Evolutionary conservation across 805 yeast genomes (phyloP).

Genomic region (Pichia occidentalis): DNA sequence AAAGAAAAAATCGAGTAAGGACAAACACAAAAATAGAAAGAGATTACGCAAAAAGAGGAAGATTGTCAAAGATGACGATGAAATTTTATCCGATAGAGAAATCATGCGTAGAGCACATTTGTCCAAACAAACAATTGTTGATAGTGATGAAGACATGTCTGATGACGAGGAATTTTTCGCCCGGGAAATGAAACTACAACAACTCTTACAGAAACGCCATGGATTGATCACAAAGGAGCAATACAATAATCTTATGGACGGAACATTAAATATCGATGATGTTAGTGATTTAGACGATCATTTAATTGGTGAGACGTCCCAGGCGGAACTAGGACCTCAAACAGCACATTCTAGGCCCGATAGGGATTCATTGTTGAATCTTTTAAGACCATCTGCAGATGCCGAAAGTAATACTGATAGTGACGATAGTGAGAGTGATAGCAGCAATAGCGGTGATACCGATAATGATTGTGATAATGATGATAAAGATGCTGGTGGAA

Average conservation of each 20-base stretch:
- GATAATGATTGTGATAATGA: slow-evolving; percentile 4
- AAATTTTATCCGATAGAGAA: slow-evolving; percentile 11
- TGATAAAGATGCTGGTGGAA: slow-evolving; percentile 4
- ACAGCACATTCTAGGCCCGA: slow-evolving; percentile 5
- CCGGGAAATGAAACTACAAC: slow-evolving; percentile 46
- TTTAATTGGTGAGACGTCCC: slow-evolving; percentile 1
- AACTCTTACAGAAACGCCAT: slow-evolving; percentile 21
- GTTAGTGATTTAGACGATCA: slow-evolving; percentile 14
- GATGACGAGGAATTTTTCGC: slow-evolving; percentile 46
- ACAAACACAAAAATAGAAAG: slow-evolving; percentile 6
- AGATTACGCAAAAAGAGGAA: slow-evolving; percentile 10
- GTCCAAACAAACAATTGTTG: slow-evolving; percentile 50
- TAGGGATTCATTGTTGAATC: not conserved
- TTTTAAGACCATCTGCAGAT: not conserved
- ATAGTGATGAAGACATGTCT: slow-evolving; percentile 63
- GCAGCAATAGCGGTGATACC: slow-evolving; percentile 13
- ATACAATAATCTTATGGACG: slow-evolving; percentile 15
- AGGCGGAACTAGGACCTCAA: not conserved
- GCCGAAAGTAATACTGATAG: not conserved
- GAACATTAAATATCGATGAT: slow-evolving; percentile 6
- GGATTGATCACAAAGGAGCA: slow-evolving; percentile 27
- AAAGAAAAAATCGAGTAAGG: slow-evolving; percentile 10
- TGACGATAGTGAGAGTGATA: slow-evolving; percentile 6
- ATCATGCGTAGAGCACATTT: slow-evolving; percentile 22
- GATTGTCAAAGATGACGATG: slow-evolving; percentile 28